Conservation (phyloP, 176 grass and related monocot species). For the Ampelocalamus luodianensis region DNA sequence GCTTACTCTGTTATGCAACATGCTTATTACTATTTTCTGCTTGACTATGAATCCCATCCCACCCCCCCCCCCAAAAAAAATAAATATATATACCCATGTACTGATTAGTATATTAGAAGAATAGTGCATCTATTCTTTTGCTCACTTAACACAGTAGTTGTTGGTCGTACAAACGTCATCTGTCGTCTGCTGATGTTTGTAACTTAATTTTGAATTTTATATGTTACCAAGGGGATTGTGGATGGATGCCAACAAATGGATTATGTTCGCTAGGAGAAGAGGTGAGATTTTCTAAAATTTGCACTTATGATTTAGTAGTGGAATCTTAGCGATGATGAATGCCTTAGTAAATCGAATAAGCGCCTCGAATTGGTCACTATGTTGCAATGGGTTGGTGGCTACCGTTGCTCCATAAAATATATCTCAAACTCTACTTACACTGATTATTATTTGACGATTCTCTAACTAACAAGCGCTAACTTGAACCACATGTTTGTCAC, state of each 20-base stretch:
- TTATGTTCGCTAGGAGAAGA: conserved; percentile 82
- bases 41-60: too few species aligned
- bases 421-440: not conserved
- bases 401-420: not conserved
- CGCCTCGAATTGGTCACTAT: conserved; percentile 3
- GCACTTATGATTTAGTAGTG: not conserved
- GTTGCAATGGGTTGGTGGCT: not conserved
- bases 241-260: conserved; percentile 83
- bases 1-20: too few species aligned
- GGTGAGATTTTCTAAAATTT: conserved; percentile 49
- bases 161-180: not conserved
- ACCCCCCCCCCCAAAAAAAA: too few species aligned
- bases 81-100: too few species aligned
- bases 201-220: conserved; percentile 21
- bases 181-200: not conserved
- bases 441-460: not conserved
- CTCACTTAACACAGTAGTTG: not conserved
- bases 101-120: too few species aligned
- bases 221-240: conserved; percentile 93
- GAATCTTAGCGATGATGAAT: not conserved
- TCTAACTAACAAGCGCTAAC: not conserved
- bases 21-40: too few species aligned
- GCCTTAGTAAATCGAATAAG: not conserved
- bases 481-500: not conserved
- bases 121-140: not conserved